phyloP scores from a whole-genome alignment of 257 asterid species.

The Ilex aquifolium region DNA sequence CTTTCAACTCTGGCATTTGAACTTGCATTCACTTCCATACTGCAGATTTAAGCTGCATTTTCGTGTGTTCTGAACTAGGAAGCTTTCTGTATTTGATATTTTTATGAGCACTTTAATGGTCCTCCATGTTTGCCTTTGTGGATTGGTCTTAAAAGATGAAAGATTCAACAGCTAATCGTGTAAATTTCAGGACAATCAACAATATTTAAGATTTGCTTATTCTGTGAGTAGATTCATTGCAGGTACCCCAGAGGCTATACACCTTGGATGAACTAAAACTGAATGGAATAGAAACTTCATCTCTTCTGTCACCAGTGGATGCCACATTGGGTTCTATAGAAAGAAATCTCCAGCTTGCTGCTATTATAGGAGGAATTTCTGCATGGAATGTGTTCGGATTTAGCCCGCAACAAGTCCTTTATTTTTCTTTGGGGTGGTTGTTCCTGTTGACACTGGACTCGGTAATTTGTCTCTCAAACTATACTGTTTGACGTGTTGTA shows the following conservation, averaged over 20 bases:
- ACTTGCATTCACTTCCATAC: too few relatives aligned
- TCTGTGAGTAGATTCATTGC: constrained; percentile 29
- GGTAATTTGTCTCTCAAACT: constrained; percentile 38
- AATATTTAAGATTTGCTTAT: constrained; percentile 9
- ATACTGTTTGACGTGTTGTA: neutral
- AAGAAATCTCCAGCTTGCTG: constrained; percentile 65
- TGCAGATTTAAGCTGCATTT: too few relatives aligned
- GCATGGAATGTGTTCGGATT: constrained; percentile 55
- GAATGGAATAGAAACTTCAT: constrained; percentile 73
- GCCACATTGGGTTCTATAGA: constrained; percentile 66
- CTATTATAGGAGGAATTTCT: constrained; percentile 61
- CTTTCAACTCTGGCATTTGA: too few relatives aligned
- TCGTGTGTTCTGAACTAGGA: too few relatives aligned
- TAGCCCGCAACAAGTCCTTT: constrained; percentile 56
- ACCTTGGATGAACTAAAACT: constrained; percentile 76
- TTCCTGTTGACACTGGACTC: constrained; percentile 81
- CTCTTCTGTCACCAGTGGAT: constrained; percentile 82
- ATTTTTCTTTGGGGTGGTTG: constrained; percentile 55
- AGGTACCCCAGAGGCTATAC: constrained; percentile 97
- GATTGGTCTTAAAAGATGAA: too few relatives aligned
- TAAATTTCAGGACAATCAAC: neutral
- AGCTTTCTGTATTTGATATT: too few relatives aligned
- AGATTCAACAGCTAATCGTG: neutral
- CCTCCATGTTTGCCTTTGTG: too few relatives aligned
- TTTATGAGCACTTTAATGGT: too few relatives aligned